Percentiles rank a stretch among this genome's conserved stretches.
Conservation (phyloP, 495 filamentous ascomycete species). For the Wilcoxina mikolae region DNA sequence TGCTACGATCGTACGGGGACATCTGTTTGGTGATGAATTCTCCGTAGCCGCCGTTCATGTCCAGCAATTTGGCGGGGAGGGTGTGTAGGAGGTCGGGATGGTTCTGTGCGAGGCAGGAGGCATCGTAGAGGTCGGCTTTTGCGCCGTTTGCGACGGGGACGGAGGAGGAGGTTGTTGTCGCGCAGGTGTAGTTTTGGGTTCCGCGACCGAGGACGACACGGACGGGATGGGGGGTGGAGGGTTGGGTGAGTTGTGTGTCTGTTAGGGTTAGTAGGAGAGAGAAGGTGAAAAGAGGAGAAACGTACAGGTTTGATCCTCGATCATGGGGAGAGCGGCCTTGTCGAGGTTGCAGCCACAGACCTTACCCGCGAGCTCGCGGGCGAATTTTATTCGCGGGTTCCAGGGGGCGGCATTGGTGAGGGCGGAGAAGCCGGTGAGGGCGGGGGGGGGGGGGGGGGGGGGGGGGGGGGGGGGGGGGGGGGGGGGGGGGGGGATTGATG, state of each 20-base stretch:
- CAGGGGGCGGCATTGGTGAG: neutral
- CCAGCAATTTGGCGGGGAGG: slow-evolving; percentile 17
- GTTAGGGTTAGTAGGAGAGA: neutral
- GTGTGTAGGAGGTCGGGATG: slow-evolving; percentile 44
- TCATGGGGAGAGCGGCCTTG: neutral
- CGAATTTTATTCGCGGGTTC: neutral
- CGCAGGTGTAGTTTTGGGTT: slow-evolving; percentile 87
- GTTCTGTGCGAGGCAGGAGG: slow-evolving; percentile 57
- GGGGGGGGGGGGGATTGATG: neutral
- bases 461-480: neutral
- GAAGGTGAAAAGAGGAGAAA: neutral
- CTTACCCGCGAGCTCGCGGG: neutral
- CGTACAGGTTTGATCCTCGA: neutral
- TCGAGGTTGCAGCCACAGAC: neutral
- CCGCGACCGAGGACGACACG: slow-evolving; percentile 68
- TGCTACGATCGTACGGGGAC: neutral
- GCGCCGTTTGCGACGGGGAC: slow-evolving; percentile 56
- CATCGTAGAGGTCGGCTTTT: slow-evolving; percentile 75
- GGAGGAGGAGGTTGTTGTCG: slow-evolving; percentile 36
- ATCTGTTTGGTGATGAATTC: neutral
- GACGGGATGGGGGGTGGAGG: neutral
- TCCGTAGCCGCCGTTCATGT: neutral
- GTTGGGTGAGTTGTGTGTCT: neutral
- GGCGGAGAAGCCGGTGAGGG: neutral
- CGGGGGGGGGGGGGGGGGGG: neutral